A percentile compares a stretch with the other conserved stretches of the same genome.
These are phyloP conservation scores for Discostella pseudostelligera DNA, from an alignment of 108 stramenopile genomes.

Conservation along the genomic window DNA sequence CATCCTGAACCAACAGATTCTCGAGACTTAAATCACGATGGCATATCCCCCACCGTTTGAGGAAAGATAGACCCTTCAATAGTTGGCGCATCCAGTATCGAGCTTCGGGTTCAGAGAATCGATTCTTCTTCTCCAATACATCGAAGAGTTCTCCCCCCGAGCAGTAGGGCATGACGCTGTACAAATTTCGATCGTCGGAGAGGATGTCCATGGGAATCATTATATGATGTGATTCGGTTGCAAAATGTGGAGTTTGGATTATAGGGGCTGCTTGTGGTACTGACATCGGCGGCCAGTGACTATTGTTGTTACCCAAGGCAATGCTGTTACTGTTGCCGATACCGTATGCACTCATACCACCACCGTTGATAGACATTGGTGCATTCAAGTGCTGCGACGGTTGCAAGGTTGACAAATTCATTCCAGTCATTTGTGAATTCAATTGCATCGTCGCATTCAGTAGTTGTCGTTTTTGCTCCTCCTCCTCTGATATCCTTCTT, in stretches of 20 bases:
- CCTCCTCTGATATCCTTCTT: constrained; percentile 34
- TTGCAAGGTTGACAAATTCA: constrained; percentile 17
- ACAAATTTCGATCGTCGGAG: constrained; percentile 82
- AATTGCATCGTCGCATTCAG: neutral
- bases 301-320: too few relatives aligned
- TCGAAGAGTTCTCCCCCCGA: constrained; percentile 88
- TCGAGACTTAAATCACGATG: constrained; percentile 92
- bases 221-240: too few relatives aligned
- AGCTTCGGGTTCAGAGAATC: constrained; percentile 76
- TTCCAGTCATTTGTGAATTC: constrained; percentile 20
- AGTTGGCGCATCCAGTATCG: constrained; percentile 87
- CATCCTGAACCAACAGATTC: constrained; percentile 73
- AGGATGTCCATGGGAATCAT: constrained; percentile 82
- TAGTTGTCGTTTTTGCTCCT: constrained; percentile 23
- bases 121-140: constrained; percentile 65
- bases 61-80: constrained; percentile 71
- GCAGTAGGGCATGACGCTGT: constrained; percentile 88
- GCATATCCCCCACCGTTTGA: constrained; percentile 80
- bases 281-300: too few relatives aligned
- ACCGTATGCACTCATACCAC: neutral
- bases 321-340: too few relatives aligned
- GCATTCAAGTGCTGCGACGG: neutral
- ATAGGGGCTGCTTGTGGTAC: too few relatives aligned
- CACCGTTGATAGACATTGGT: constrained; percentile 3
- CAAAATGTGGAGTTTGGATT: too few relatives aligned